phyloP scores from a whole-genome alignment of 169 alveolate genomes.

The Plasmodium cynomolgi region DNA sequence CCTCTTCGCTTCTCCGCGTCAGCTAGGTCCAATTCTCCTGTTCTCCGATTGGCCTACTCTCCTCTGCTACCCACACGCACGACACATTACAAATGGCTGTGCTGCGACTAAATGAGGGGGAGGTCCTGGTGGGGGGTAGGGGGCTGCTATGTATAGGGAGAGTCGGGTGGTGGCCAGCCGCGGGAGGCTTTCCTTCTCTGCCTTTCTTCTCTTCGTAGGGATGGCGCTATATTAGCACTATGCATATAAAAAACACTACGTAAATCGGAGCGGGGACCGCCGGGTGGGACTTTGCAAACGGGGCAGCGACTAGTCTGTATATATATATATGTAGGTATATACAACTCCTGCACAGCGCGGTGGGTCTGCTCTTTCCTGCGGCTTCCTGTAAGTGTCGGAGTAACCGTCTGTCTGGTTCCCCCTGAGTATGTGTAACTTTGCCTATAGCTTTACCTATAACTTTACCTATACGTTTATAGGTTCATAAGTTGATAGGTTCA shows the following conservation, averaged over 20 bases:
- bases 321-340: not conserved
- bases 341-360: not conserved
- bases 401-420: too few relatives aligned
- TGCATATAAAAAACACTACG: not conserved
- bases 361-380: not conserved
- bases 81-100: not conserved
- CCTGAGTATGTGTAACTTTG: not conserved
- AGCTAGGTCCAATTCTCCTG: slow-evolving; percentile 3
- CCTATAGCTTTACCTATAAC: too few relatives aligned
- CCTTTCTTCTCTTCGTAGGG: not conserved
- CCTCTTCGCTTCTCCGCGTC: not conserved
- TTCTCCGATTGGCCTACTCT: not conserved
- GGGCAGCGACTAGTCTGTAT: not conserved
- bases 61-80: not conserved
- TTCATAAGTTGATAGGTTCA: too few relatives aligned
- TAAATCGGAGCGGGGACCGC: not conserved
- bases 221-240: not conserved
- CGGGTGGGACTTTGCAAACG: not conserved
- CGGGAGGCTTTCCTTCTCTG: not conserved
- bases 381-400: too few relatives aligned
- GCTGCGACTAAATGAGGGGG: not conserved
- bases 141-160: not conserved
- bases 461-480: too few relatives aligned
- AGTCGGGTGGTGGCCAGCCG: not conserved
- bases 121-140: not conserved